A percentile compares a stretch with the other conserved stretches of the same genome.
These are phyloP conservation scores for Colletotrichum destructivum DNA, from an alignment of 2,329 filamentous ascomycete species.

Conservation along the genomic window DNA sequence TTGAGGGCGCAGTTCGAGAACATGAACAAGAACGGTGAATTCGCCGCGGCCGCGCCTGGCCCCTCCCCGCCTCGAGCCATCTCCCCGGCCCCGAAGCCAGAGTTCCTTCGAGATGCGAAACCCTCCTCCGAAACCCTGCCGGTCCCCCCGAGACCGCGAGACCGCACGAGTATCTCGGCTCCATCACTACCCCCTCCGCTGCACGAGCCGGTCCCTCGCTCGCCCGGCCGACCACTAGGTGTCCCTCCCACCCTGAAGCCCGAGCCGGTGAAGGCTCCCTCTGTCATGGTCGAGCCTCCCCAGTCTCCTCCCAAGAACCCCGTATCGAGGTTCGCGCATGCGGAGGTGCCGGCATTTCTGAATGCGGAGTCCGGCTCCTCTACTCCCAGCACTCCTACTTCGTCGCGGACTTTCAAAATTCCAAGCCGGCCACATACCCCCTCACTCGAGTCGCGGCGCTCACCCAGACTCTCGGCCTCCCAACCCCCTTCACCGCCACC, in stretches of 20 bases:
- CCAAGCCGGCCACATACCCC: slow-evolving; percentile 71
- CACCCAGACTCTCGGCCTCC: slow-evolving; percentile 63
- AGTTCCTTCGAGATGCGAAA: slow-evolving; percentile 58
- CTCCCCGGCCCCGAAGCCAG: slow-evolving; percentile 59
- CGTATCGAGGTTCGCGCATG: slow-evolving; percentile 51
- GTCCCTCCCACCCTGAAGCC: slow-evolving; percentile 61
- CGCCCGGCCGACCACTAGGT: slow-evolving; percentile 58
- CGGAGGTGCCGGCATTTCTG: slow-evolving; percentile 62
- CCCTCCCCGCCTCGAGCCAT: slow-evolving; percentile 50
- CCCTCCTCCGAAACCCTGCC: slow-evolving; percentile 55
- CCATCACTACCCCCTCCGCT: slow-evolving; percentile 45
- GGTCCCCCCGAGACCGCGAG: slow-evolving; percentile 47
- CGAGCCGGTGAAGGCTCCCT: slow-evolving; percentile 66
- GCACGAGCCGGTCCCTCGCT: slow-evolving; percentile 43
- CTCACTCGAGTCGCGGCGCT: slow-evolving; percentile 61
- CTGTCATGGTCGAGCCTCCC: slow-evolving; percentile 79
- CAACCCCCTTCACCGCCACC: slow-evolving; percentile 76
- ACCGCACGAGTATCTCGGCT: slow-evolving; percentile 41
- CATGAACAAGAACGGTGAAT: slow-evolving; percentile 69
- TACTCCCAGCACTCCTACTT: slow-evolving; percentile 57
- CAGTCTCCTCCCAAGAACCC: slow-evolving; percentile 74
- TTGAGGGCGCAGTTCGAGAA: slow-evolving; percentile 87
- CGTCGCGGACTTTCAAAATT: slow-evolving; percentile 65
- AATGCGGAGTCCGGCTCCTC: slow-evolving; percentile 62
- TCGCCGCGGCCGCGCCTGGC: slow-evolving; percentile 46